Base-by-base conservation (phyloP, 78 protist species). In the Chrysochromulina parva region DNA sequence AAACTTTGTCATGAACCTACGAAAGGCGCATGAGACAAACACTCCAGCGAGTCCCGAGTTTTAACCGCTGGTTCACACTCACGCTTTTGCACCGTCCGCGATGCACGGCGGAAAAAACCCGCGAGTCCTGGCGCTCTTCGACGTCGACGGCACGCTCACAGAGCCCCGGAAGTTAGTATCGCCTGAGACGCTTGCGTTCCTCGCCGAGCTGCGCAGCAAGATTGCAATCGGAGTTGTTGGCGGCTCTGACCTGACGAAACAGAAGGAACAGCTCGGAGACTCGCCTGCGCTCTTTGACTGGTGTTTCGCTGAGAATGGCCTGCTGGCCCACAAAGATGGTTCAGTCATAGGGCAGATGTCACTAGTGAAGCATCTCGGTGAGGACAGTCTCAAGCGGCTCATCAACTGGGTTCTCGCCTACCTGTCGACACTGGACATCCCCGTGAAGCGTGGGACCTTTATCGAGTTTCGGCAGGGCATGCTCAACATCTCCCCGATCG, bases 401-500 rank as follows among this genome's bases (percentile, higher is more conserved):
- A 9, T 98, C 50, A 96, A 98, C 76, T 94, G 87, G 74, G 24
- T 84, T 38, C 96, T 99, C 57, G 65, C 48, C 48, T 93, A 95
- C 94, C 65, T 99, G 7, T 95, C 99, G 0, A 94, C 95, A 62
- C 82, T 98, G 48, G 96, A 96, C 28, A 93, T 98, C 65, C 99
- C 98, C 50, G 81, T 55, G 38, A 97, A 96, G 92, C 97, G 98
- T 16, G 99, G 99, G 59, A 98, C 99, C 5, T 98, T 98, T 58
- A 28, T 98, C 65, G 99, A 98, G 97, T 97, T 95, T 74, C 94
- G 99, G 57, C 96, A 95, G 66, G 99, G 99, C 26, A 99, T 99
- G 99, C 47, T 99, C 78, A 99, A 99, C 93, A 91, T 99, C 65
- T 96, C 98, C 9, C 99, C 99, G 28, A 96, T 98, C 88, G 99